A percentile compares a stretch with the other conserved stretches of the same genome.
Conservation (phyloP, 2,329 filamentous ascomycete genomes). For the Camillea tinctor region DNA sequence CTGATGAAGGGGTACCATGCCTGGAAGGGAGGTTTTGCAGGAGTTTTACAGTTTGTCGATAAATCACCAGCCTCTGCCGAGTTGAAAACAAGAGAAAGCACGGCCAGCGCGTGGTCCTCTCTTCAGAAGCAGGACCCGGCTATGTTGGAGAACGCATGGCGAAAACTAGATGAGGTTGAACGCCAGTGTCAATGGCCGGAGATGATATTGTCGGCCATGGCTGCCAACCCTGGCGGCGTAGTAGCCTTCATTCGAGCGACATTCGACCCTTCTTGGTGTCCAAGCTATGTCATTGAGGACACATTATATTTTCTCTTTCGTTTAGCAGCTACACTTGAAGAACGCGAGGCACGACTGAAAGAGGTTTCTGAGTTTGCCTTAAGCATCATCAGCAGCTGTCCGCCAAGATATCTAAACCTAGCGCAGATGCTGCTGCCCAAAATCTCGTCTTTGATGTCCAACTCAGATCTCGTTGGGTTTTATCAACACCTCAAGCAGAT, state of each 20-base stretch:
- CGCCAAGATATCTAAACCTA: conserved; percentile 24
- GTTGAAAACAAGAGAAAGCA: not conserved
- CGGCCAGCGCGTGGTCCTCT: not conserved
- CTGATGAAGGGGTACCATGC: conserved; percentile 24
- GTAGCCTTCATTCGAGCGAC: conserved; percentile 24
- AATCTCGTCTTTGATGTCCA: conserved; percentile 10
- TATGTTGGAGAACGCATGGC: conserved; percentile 26
- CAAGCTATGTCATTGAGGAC: conserved; percentile 32
- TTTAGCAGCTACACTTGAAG: not conserved
- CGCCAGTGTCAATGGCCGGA: conserved; percentile 27
- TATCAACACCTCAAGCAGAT: conserved; percentile 19
- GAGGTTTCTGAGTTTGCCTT: conserved; percentile 16
- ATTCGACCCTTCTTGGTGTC: conserved; percentile 28
- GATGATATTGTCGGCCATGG: conserved; percentile 23
- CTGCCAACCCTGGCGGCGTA: conserved; percentile 17
- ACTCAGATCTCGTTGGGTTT: conserved; percentile 12
- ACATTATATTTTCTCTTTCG: conserved; percentile 23
- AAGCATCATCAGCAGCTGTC: conserved; percentile 22
- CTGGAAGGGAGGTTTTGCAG: conserved; percentile 28
- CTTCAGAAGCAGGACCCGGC: conserved; percentile 5
- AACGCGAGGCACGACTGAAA: not conserved
- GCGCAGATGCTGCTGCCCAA: conserved; percentile 23
- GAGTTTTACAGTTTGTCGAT: conserved; percentile 2
- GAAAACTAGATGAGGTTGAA: conserved; percentile 16
- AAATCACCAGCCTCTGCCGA: not conserved